Percentiles rank a stretch among this genome's conserved stretches.
Evolutionary conservation across 2,329 filamentous ascomycete genomes (phyloP).

Genomic region (Ceratocystiopsis brevicomis): DNA sequence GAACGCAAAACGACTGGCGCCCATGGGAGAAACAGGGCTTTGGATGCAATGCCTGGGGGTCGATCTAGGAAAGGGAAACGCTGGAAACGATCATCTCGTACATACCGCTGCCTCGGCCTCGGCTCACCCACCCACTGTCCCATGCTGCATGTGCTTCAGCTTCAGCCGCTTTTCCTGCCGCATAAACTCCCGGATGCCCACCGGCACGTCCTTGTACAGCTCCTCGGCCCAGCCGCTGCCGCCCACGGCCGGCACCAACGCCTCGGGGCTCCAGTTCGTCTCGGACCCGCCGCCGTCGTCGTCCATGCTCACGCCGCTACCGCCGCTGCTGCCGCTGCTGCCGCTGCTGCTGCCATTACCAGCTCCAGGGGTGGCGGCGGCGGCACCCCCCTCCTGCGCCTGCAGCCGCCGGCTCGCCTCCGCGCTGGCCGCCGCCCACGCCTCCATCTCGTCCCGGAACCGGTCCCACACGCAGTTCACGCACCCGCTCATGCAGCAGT

Average conservation of each 20-base stretch:
- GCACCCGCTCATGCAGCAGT: constrained; percentile 98
- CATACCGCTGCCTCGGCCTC: no score
- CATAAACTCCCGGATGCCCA: constrained; percentile 95
- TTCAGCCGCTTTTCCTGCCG: constrained; percentile 83
- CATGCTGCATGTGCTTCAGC: constrained; percentile 45
- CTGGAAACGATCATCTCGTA: no score
- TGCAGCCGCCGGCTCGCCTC: constrained; percentile 40
- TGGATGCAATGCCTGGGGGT: no score
- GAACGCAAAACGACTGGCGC: no score
- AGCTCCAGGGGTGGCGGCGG: constrained; percentile 8
- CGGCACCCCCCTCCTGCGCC: constrained; percentile 16
- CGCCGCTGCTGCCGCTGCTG: constrained; percentile 1
- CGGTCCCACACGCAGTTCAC: constrained; percentile 94
- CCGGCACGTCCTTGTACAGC: constrained; percentile 62
- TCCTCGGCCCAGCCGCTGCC: constrained; percentile 37
- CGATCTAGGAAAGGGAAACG: no score
- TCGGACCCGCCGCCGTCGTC: constrained; percentile 64
- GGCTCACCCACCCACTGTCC: constrained; percentile 24
- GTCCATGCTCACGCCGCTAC: constrained; percentile 44
- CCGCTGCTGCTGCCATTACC: no score
- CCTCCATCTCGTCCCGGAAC: constrained; percentile 81
- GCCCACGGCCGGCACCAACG: not conserved
- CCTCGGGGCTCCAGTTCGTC: constrained; percentile 36
- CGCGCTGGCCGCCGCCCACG: constrained; percentile 51
- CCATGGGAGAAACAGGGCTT: no score